phyloP scores from a whole-genome alignment of 805 yeast genomes.

The Yarrowia yakushimensis region DNA sequence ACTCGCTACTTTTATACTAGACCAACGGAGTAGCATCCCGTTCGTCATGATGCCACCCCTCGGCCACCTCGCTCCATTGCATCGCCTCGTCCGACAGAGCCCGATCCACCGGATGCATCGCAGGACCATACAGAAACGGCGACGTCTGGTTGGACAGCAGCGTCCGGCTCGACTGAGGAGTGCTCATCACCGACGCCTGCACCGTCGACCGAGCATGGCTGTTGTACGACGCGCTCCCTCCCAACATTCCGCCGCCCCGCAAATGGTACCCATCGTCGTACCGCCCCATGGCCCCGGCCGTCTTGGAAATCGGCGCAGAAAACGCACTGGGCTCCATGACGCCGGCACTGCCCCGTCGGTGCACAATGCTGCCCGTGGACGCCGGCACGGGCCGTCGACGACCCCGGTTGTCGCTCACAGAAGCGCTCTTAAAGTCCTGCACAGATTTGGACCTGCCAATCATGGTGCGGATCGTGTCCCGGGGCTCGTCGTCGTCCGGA shows the following conservation, averaged over 20 bases:
- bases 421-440: constrained; percentile 7
- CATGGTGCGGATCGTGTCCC: constrained; percentile 7
- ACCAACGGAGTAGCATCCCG: neutral
- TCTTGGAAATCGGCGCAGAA: constrained; percentile 11
- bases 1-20: neutral
- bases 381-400: neutral
- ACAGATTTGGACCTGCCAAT: constrained; percentile 17
- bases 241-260: neutral
- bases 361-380: neutral
- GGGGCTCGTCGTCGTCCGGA: constrained; percentile 9
- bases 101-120: constrained; percentile 6
- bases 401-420: neutral
- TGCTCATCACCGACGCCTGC: constrained; percentile 14
- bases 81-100: constrained; percentile 9
- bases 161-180: constrained; percentile 16
- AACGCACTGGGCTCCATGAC: constrained; percentile 19
- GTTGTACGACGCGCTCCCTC: constrained; percentile 12
- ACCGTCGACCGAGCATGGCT: constrained; percentile 9
- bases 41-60: constrained; percentile 15
- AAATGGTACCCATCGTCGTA: constrained; percentile 11
- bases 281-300: constrained; percentile 2
- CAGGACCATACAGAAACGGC: constrained; percentile 19
- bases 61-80: constrained; percentile 20
- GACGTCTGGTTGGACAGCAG: constrained; percentile 7
- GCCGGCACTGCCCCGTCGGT: neutral